Base-by-base conservation (phyloP, 495 filamentous ascomycete species). In the Amniculicola lignicola region DNA sequence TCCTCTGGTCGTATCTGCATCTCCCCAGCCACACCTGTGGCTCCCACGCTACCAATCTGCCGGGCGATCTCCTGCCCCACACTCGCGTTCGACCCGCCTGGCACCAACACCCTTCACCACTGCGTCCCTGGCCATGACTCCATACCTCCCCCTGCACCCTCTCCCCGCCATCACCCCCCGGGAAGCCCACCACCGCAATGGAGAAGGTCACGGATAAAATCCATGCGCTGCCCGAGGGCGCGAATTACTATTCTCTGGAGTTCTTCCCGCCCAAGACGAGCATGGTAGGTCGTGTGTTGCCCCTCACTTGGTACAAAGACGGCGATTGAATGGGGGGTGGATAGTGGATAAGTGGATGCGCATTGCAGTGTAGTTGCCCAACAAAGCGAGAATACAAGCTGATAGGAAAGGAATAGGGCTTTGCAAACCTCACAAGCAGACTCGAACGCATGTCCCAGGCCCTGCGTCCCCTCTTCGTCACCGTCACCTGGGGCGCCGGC, bases 251-350 rank as follows among this genome's bases (percentile, higher is more conserved):
- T 74, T 97, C 94, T 27, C 85, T 97, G 62, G 94, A 98, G 75
- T 98, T 98, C 81, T 97, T 98, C 72, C 93, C 93, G 49, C 94
- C 94, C 46, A 97, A 96, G 74, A 98, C 93, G 19, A 74, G 82
- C 51, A 94, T 92, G 86, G 90, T 85, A 48, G 15, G 56, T 19
- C 37, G 11, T 40, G 55, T 39, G 43, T 48, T 46, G 36, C 40
- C 38, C 39, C 42, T 44, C 68, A 49, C n/a, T n/a, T n/a, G n/a
- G n/a, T n/a, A n/a, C n/a, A n/a, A n/a, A n/a, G n/a, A n/a, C n/a
- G n/a, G n/a, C n/a, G n/a, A n/a, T n/a, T n/a, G n/a, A n/a, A n/a
- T n/a, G n/a, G n/a, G n/a, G n/a, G n/a, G n/a, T n/a, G n/a, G n/a
- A n/a, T n/a, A n/a, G n/a, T n/a, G n/a, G n/a, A n/a, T n/a, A n/a